Base-by-base conservation (phyloP, 805 yeast genomes). In the Vanderwaltozyma verrucispora region DNA sequence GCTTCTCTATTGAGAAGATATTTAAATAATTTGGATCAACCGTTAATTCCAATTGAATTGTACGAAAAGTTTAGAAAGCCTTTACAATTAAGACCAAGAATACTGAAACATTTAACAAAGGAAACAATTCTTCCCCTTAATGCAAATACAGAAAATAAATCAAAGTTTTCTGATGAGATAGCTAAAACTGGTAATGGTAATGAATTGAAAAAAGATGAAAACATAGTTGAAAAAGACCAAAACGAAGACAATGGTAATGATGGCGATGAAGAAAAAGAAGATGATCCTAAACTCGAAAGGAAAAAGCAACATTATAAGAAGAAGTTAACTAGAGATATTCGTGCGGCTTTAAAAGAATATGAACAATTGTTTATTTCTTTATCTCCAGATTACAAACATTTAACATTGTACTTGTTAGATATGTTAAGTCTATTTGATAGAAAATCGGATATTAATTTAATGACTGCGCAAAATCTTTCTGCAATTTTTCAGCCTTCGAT, bases 401-500 rank as follows among this genome's bases (percentile, higher is more conserved):
- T 92, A 20, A 64, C 92, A 11, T 78, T 86, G 44, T 89, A 92
- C 63, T 72, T 92, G 15, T 63, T 92, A 42, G 97, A 92, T 59
- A 63, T 92, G 47, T 67, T 89, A 40, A 80, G 92, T 10, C 72
- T 85, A 63, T 89, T 89, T 49, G 80, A 83, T 32, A 73, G 78
- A 38, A 76, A 80, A 48, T 70, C 89, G 11, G 73, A 71, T 32
- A 74, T 72, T 42, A 89, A 87, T 55, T 65, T 84, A 44, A 89
- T 89, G 98, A 77, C 95, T 2, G 81, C 94, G 2, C 72, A 84
- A 48, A 89, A 92, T 56, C 66, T 89, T 42, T 94, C 97, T 1
- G 95, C 96, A 3, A 82, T 89, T 38, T 92, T 92, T 64, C 97
- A 89, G 62, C 97, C 97, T 2, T 82, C 95, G 14, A 75, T 89